A percentile compares a stretch with the other conserved stretches of the same genome.
Conservation (phyloP, 441 rosid species). For the Mallotus repandus region DNA sequence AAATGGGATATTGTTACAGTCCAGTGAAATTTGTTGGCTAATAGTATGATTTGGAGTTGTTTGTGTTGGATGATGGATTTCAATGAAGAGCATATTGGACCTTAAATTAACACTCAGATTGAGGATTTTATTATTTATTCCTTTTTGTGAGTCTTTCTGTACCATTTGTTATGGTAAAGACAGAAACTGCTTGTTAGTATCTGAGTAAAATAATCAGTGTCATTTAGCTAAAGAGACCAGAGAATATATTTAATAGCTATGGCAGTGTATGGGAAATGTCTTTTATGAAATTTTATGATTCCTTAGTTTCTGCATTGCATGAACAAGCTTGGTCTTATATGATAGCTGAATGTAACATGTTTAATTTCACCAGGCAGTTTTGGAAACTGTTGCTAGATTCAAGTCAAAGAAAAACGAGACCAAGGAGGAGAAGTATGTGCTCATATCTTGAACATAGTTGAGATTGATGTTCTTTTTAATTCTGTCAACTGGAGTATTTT, state of each 20-base stretch:
- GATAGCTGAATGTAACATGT: constrained; percentile 18
- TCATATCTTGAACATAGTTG: constrained; percentile 11
- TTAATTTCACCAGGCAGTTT: constrained; percentile 68
- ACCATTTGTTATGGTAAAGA: background rate
- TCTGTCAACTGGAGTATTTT: background rate
- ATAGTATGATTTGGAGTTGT: background rate
- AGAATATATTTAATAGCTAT: background rate
- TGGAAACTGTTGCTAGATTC: constrained; percentile 94
- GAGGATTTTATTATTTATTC: background rate
- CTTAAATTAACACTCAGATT: background rate
- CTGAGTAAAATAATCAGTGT: background rate
- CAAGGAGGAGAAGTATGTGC: constrained; percentile 84
- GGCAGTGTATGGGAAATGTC: background rate
- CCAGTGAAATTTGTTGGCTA: background rate
- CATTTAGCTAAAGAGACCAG: background rate
- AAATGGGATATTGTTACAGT: background rate
- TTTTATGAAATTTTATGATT: constrained; percentile 1
- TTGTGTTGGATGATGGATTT: background rate
- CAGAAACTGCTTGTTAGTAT: background rate
- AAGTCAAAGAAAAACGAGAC: constrained; percentile 89
- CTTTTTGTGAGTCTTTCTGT: background rate
- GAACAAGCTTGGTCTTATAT: constrained; percentile 1
- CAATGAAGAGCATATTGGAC: background rate
- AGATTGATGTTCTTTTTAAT: constrained; percentile 3
- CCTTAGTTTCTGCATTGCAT: background rate